A percentile compares a stretch with the other conserved stretches of the same genome.
These are phyloP conservation scores for Kwoniella mangroviensis DNA, from an alignment of 768 basidiomycete genomes.

Conservation along the genomic window DNA sequence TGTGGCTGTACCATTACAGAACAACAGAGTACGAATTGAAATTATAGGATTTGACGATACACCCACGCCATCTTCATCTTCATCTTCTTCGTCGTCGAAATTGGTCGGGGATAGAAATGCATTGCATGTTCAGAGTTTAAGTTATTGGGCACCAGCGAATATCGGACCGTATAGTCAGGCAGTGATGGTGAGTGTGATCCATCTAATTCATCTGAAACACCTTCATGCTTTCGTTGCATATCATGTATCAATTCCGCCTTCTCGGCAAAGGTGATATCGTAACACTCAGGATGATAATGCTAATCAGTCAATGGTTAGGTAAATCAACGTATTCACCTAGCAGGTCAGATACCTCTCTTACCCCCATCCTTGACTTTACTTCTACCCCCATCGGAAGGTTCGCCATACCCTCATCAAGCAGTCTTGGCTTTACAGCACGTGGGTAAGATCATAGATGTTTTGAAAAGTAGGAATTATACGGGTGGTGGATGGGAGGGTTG, in stretches of 20 bases:
- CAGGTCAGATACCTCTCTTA: constrained; percentile 91
- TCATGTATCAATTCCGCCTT: too few species aligned
- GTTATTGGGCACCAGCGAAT: constrained; percentile 99
- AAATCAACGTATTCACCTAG: constrained; percentile 77
- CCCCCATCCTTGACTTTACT: constrained; percentile 75
- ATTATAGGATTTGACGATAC: constrained; percentile 70
- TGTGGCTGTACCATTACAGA: constrained; percentile 75
- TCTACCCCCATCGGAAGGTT: constrained; percentile 58
- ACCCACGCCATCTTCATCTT: not conserved
- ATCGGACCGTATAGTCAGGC: constrained; percentile 99
- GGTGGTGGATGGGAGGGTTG: constrained; percentile 69
- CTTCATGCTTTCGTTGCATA: too few species aligned
- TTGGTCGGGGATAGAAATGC: constrained; percentile 63
- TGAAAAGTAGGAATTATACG: constrained; percentile 62
- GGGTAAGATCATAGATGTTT: constrained; percentile 67
- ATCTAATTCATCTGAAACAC: too few species aligned
- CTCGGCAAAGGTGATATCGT: too few species aligned
- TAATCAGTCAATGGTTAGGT: constrained; percentile 61
- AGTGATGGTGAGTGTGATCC: constrained; percentile 66
- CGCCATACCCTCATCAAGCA: constrained; percentile 65
- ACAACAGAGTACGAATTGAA: constrained; percentile 71
- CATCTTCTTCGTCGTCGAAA: not conserved
- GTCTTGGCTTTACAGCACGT: constrained; percentile 83
- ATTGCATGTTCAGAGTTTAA: constrained; percentile 91
- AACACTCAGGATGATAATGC: too few species aligned